Percentiles rank a stretch among this genome's conserved stretches.
Conservation (phyloP, 805 yeast species). For the Teunomyces tritomae region DNA sequence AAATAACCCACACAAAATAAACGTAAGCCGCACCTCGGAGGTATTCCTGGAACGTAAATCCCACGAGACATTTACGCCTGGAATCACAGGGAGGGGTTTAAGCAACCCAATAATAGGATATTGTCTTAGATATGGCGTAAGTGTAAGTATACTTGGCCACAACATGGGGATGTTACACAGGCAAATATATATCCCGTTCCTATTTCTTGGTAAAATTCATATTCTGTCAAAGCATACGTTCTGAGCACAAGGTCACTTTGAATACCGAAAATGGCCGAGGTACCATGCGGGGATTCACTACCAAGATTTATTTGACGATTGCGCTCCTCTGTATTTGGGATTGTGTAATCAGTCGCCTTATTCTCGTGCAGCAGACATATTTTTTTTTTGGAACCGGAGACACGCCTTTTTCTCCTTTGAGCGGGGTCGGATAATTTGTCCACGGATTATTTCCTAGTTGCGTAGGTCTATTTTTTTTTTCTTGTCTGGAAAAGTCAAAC, state of each 20-base stretch:
- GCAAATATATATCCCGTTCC: too few species aligned
- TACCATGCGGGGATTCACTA: not conserved
- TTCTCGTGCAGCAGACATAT: not conserved
- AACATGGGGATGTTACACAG: too few species aligned
- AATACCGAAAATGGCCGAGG: not conserved
- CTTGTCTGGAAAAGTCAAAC: not conserved
- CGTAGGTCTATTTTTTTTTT: not conserved
- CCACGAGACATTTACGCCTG: not conserved
- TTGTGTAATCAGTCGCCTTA: not conserved
- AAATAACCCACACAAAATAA: not conserved
- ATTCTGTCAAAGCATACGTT: not conserved
- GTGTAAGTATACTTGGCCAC: too few species aligned
- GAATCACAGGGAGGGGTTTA: not conserved
- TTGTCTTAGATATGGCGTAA: too few species aligned
- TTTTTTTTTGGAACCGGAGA: not conserved
- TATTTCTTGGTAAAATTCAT: not conserved
- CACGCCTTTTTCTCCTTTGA: not conserved
- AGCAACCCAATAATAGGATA: not conserved
- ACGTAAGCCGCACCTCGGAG: not conserved
- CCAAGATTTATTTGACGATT: not conserved
- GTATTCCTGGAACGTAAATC: not conserved
- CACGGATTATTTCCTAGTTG: not conserved
- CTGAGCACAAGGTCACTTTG: not conserved
- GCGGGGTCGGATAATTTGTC: conserved; percentile 2
- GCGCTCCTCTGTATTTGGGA: not conserved